Evolutionary conservation across 805 yeast species (phyloP), one percentile per base, ranked within the genome.

Genomic region (Jamesozyma piceae): DNA sequence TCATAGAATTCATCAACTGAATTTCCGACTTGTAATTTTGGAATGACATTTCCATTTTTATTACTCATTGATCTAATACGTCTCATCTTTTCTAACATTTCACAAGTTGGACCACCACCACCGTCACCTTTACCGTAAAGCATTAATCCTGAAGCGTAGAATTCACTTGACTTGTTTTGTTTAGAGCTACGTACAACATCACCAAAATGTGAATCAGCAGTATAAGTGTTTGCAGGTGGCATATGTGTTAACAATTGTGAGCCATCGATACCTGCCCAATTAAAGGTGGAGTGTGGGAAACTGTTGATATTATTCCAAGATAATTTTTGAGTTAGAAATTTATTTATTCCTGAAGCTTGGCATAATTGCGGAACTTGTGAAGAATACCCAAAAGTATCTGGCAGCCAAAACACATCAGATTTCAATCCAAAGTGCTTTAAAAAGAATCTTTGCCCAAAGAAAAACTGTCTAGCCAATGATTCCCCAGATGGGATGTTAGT

Each of bases 161-260:
- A 77, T 44, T 87, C 80, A 50, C 84, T 67, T 54, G 89, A 86
- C 66, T 89, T 84, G 65, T 92, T 95, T 56, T 87, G 90, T 21
- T 69, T 65, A 43, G 80, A 73, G 1, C 95, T 81, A 52, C 96
- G 73, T 44, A 77, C 73, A 26, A 89, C 95, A 64, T 92, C 97
- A 26, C 96, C 95, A 63, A 87, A 87, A 57, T 90, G 79, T 2
- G 97, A 95, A 56, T 73, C 75, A 1, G 97, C 95, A 8, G 97
- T 92, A 57, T 90, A 90, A 0, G 97, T 92, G 62, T 90, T 85
- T 11, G 83, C 92, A 5, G 98, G 97, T 18, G 98, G 97, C 97
- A 92, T 92, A 61, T 90, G 98, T 29, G 90, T 87, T 52, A 92
- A 65, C 1, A 90, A 87, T 63, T 90, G 97, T 3, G 95, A 77